Evolutionary conservation across 140 eudicot genomes (phyloP).

Genomic region (Ambrosia hybrid): DNA sequence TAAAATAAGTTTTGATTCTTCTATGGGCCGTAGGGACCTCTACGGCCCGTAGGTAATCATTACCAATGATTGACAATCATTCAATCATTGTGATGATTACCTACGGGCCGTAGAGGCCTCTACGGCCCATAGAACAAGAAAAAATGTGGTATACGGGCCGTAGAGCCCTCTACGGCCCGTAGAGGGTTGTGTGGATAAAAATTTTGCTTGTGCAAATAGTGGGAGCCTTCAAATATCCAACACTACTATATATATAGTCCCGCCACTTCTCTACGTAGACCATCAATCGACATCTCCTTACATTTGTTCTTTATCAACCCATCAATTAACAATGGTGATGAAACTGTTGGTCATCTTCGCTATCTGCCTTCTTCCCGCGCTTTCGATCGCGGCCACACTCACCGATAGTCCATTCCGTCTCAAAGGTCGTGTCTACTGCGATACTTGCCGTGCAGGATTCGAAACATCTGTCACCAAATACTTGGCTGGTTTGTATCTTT

Average conservation of each 20-base stretch:
- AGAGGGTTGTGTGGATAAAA: too few relatives aligned
- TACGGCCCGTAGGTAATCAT: too few relatives aligned
- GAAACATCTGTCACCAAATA: constrained; percentile 51
- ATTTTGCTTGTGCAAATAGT: too few relatives aligned
- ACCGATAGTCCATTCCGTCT: constrained; percentile 33
- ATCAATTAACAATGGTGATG: constrained; percentile 38
- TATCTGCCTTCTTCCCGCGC: constrained; percentile 40
- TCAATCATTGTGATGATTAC: too few relatives aligned
- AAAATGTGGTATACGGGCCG: too few relatives aligned
- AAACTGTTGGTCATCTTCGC: constrained; percentile 37
- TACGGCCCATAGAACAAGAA: too few relatives aligned
- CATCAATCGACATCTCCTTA: background rate
- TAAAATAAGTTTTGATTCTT: too few relatives aligned
- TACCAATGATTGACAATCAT: too few relatives aligned
- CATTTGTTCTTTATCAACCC: background rate
- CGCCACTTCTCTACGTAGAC: background rate
- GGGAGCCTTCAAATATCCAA: constrained; percentile 8
- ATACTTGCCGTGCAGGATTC: constrained; percentile 76
- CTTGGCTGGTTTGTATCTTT: constrained; percentile 45
- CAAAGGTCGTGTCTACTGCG: constrained; percentile 63
- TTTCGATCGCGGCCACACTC: constrained; percentile 21
- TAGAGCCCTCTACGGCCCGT: too few relatives aligned
- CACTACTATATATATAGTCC: constrained; percentile 12
- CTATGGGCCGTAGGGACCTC: too few relatives aligned
- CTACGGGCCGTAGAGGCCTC: too few relatives aligned